Base-by-base conservation (phyloP, 139 green algal genomes). In the Ettlia oleoabundans region DNA sequence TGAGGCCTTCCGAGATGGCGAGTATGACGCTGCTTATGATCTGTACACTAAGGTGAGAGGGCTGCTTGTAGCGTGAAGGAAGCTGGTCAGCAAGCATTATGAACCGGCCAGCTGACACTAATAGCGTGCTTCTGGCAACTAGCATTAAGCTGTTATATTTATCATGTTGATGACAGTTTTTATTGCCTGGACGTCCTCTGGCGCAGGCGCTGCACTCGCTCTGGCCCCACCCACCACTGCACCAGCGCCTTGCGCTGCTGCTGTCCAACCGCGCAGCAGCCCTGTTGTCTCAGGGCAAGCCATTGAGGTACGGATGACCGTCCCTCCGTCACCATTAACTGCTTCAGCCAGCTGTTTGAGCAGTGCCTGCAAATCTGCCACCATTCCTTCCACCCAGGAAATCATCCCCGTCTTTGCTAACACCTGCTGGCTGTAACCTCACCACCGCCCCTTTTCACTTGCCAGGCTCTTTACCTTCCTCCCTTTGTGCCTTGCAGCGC, bases 181-280 rank as follows among this genome's bases (percentile, higher is more conserved):
- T n/a, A n/a, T n/a, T n/a, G n/a, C n/a, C n/a, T n/a, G n/a, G n/a
- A 6, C 24, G 41, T 42, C 15, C 6, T 5, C 38, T 30, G 24
- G 28, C 52, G 43, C 72, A 86, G 69, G 72, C 81, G 62, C 30
- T 86, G 61, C 80, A 84, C 26, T 28, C 64, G 43, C 70, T 76
- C 21, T 68, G 42, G 62, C 70, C 53, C 4, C 63, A 77, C 82
- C 62, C 76, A 1, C 26, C 66, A n/a, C 68, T 83, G 58, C 42
- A 63, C 58, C 69, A n/a, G n/a, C 52, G 38, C 33, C 75, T 87
- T 1, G 55, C 82, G n/a, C 62, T 82, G 30, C 62, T 87, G 64
- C 76, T 82, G 24, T 87, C 69, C 22, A 87, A 87, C 62, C 63
- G 82, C 47, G 82, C 82, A 15, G 82, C 82, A 13, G 43, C 82